phyloP scores from a whole-genome alignment of 352 stramenopile species.

The Phytophthora litchii region DNA sequence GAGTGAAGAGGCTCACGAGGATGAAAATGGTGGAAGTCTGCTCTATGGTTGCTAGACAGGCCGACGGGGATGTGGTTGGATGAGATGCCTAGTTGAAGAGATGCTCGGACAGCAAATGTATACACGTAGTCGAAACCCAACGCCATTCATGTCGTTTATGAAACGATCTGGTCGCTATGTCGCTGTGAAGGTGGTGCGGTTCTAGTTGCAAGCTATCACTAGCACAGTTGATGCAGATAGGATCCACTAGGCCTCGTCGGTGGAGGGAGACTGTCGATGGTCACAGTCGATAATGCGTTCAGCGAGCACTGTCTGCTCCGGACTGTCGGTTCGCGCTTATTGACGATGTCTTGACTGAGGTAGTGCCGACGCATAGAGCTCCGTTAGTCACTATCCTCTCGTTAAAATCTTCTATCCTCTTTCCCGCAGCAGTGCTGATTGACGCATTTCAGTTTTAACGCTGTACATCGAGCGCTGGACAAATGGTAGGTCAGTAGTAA shows the following conservation, averaged over 20 bases:
- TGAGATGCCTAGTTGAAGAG: constrained; percentile 13
- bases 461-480: too few species aligned
- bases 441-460: too few species aligned
- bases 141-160: neutral
- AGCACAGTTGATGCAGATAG: too few species aligned
- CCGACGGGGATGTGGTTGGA: constrained; percentile 23
- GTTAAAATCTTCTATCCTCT: neutral
- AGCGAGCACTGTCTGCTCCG: neutral
- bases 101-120: constrained; percentile 24
- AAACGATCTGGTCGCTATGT: neutral
- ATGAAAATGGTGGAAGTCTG: constrained; percentile 14
- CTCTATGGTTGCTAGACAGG: too few species aligned
- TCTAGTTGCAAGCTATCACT: too few species aligned
- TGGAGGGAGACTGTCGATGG: too few species aligned
- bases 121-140: constrained; percentile 18
- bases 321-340: neutral
- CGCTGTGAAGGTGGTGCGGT: too few species aligned
- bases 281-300: neutral
- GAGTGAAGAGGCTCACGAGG: constrained; percentile 20
- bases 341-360: constrained; percentile 4
- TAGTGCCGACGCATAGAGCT: constrained; percentile 1
- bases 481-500: neutral
- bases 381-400: neutral
- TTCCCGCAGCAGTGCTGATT: neutral
- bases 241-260: too few species aligned